Evolutionary conservation across 768 basidiomycete genomes (phyloP).

Genomic region (Boletus speciosus): DNA sequence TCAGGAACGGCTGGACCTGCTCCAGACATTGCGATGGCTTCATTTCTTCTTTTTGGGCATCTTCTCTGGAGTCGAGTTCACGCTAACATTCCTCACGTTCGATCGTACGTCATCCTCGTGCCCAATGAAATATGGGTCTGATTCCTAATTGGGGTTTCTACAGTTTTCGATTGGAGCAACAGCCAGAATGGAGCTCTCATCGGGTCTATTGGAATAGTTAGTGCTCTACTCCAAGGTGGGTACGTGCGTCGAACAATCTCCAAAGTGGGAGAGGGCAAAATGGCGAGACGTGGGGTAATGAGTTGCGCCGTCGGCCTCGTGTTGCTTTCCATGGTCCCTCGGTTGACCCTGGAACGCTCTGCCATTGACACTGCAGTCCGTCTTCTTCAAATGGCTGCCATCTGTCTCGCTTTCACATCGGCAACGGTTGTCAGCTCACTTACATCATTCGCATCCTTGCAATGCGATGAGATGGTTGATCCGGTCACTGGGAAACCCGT

Average conservation of each 20-base stretch:
- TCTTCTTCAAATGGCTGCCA: constrained; percentile 65
- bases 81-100: constrained; percentile 91
- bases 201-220: constrained; percentile 84
- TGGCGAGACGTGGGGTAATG: constrained; percentile 79
- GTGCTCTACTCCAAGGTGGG: constrained; percentile 87
- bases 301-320: constrained; percentile 69
- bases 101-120: constrained; percentile 53
- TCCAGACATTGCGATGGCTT: constrained; percentile 58
- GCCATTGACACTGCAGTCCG: constrained; percentile 40
- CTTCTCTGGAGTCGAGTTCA: constrained; percentile 97
- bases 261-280: constrained; percentile 71
- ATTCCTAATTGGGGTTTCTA: not conserved
- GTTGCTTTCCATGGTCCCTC: constrained; percentile 71
- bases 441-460: constrained; percentile 86
- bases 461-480: constrained; percentile 76
- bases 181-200: constrained; percentile 84
- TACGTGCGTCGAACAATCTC: constrained; percentile 84
- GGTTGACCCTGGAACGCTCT: constrained; percentile 40
- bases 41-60: constrained; percentile 86
- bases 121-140: not conserved
- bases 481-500: constrained; percentile 52
- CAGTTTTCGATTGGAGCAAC: constrained; percentile 89
- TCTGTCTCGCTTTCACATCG: constrained; percentile 88
- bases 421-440: constrained; percentile 94
- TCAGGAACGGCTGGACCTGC: constrained; percentile 51